These are phyloP conservation scores for Tolypocladium capitatum DNA, from an alignment of 2,329 filamentous ascomycete species.

Conservation along the genomic window DNA sequence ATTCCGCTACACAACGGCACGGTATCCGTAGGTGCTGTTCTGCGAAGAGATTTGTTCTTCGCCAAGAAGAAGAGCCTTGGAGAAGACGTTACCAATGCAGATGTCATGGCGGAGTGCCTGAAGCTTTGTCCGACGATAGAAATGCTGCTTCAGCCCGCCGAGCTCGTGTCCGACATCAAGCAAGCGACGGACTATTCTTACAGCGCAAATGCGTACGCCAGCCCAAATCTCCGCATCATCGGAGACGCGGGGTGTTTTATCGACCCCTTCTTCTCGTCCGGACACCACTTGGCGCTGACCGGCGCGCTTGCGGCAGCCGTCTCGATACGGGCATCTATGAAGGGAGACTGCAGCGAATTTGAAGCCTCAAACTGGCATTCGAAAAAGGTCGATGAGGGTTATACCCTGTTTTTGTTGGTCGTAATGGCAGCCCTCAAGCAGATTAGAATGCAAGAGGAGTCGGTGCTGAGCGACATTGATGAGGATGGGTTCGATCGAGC, in stretches of 20 bases:
- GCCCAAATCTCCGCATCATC: constrained; percentile 24
- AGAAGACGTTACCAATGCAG: no score
- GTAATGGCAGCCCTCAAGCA: constrained; percentile 20
- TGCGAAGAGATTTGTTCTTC: constrained; percentile 23
- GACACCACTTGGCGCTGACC: constrained; percentile 30
- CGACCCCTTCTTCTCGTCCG: constrained; percentile 34
- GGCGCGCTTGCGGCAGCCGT: constrained; percentile 31
- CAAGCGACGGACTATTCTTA: constrained; percentile 35
- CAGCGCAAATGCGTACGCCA: constrained; percentile 26
- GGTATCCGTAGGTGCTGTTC: constrained; percentile 27
- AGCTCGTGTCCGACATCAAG: no score
- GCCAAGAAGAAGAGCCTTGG: no score
- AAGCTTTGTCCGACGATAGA: no score
- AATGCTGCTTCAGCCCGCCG: no score
- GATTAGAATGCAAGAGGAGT: constrained; percentile 24
- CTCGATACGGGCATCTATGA: constrained; percentile 26
- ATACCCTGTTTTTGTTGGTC: constrained; percentile 29
- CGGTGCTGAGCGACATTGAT: constrained; percentile 26
- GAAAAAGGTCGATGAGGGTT: constrained; percentile 29
- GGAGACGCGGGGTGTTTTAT: constrained; percentile 37
- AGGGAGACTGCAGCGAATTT: constrained; percentile 26
- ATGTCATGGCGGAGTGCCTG: no score
- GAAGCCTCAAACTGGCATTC: constrained; percentile 28
- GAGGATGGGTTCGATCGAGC: constrained; percentile 29
- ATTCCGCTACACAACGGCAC: constrained; percentile 36